Conservation (phyloP, 2,329 filamentous ascomycete species). For the Penicillium sp. region DNA sequence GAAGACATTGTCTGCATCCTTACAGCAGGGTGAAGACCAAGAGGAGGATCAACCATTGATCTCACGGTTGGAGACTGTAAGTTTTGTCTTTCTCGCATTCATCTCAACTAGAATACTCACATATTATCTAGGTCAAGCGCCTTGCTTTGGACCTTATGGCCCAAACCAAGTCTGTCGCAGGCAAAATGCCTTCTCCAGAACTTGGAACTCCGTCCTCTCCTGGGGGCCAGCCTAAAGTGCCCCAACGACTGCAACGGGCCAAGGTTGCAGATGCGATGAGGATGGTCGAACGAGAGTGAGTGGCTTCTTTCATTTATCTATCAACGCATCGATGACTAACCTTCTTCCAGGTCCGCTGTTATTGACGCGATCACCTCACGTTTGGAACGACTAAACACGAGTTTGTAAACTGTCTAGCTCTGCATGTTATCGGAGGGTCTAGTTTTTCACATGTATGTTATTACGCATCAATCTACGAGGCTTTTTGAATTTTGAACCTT, state of each 20-base stretch:
- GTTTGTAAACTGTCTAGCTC: slow-evolving; percentile 23
- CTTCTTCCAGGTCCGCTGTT: slow-evolving; percentile 39
- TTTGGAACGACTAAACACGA: slow-evolving; percentile 42
- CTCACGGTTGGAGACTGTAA: slow-evolving; percentile 43
- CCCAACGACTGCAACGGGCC: slow-evolving; percentile 46
- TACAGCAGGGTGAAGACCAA: slow-evolving; percentile 28
- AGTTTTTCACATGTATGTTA: background rate
- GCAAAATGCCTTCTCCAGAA: slow-evolving; percentile 30
- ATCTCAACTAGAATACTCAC: slow-evolving; percentile 15
- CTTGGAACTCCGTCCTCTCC: slow-evolving; percentile 34
- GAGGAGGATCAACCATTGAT: slow-evolving; percentile 30
- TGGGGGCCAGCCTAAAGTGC: slow-evolving; percentile 35
- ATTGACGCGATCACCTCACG: slow-evolving; percentile 46
- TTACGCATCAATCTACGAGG: background rate
- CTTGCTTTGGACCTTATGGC: slow-evolving; percentile 39
- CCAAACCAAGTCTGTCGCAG: slow-evolving; percentile 38
- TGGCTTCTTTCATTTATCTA: slow-evolving; percentile 2
- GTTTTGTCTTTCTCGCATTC: slow-evolving; percentile 1
- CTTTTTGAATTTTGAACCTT: background rate
- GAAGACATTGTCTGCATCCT: slow-evolving; percentile 37
- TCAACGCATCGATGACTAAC: slow-evolving; percentile 10
- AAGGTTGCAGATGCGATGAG: slow-evolving; percentile 50
- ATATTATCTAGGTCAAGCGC: slow-evolving; percentile 38
- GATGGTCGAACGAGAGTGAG: slow-evolving; percentile 52
- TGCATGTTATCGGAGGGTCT: background rate